Evolutionary conservation across 2,329 filamentous ascomycete genomes (phyloP).

Genomic region (Fusarium secorum): DNA sequence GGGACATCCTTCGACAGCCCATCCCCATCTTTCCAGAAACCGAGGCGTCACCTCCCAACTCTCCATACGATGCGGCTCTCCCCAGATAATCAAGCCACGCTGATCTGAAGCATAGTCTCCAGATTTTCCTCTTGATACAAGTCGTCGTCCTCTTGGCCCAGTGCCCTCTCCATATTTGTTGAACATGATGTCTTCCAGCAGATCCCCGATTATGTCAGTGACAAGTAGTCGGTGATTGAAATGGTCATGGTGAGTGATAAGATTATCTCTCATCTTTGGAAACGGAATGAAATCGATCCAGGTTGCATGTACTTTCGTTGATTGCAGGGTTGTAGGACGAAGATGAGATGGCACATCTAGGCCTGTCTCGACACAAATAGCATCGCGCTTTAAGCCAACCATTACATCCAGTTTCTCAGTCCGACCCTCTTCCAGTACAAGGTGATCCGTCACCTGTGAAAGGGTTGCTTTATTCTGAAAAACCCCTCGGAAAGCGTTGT

Average conservation of each 20-base stretch:
- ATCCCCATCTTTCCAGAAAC: slow-evolving; percentile 9
- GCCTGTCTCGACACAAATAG: not conserved
- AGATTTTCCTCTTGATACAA: not conserved
- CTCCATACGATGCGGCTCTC: not conserved
- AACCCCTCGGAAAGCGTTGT: slow-evolving; percentile 2
- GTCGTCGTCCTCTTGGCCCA: not conserved
- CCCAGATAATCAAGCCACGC: slow-evolving; percentile 1
- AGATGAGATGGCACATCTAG: not conserved
- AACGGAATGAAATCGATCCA: slow-evolving; percentile 8
- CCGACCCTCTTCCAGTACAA: not conserved
- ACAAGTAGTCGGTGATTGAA: slow-evolving; percentile 4
- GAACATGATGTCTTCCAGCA: slow-evolving; percentile 2
- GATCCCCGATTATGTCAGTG: not conserved
- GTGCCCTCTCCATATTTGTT: slow-evolving; percentile 9
- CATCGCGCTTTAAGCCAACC: slow-evolving; percentile 2
- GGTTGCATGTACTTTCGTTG: not conserved
- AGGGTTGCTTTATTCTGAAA: not conserved
- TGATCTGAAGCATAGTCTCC: not conserved
- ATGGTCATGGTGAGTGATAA: not conserved
- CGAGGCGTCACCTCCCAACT: slow-evolving; percentile 7
- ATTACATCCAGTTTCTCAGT: slow-evolving; percentile 3
- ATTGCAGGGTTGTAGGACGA: not conserved
- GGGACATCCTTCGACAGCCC: slow-evolving; percentile 1
- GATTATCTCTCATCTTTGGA: slow-evolving; percentile 3
- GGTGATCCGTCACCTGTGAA: not conserved